Base-by-base conservation (phyloP, 2,329 filamentous ascomycete genomes). In the Huntiella abstrusa region DNA sequence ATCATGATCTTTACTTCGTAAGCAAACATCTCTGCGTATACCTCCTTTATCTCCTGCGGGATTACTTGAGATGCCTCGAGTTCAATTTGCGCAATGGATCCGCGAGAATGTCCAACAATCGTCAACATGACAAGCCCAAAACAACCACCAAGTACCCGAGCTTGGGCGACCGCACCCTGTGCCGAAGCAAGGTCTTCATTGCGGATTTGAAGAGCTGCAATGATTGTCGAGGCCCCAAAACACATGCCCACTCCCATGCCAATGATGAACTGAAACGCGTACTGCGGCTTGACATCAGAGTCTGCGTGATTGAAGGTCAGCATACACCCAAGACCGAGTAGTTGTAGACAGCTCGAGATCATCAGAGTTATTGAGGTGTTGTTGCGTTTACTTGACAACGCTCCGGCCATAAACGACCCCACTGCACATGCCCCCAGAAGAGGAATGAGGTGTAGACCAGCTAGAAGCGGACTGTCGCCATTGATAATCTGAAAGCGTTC, bases 401-500 rank as follows among this genome's bases (percentile, higher is more conserved):
- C 64, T 0, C 73, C 73, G 0, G 69, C 70, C 0, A 71, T 52
- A 37, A 75, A 71, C 2, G 70, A 75, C 0, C 71, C 73, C 3
- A 73, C 53, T 0, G 74, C 71, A 33, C 70, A 73, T 2, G 69
- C 60, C 2, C 68, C 69, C 1, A 77, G 64, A 60, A 78, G 64
- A 0, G 75, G 74, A 11, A 78, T 60, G 4, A 77, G 62, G 39
- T 74, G 68, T 3, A 77, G 55, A 4, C 74, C 73, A 0, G 73
- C 71, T 54, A 65, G 64, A 17, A 77, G 61, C 0, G 70, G 64
- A 32, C 59, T 64, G 42, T 75, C 64, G 4, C 60, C 61, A 51
- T 75, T 70, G 45, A 76, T 67, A 34, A 77, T 69, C 50, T 78
- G 73, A 43, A 76, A 73, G 5, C 72, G 62, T 52, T 78, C 70